Evolutionary conservation across 495 filamentous ascomycete species (phyloP), one percentile per base, ranked within the genome.

Genomic region (Xylaria venustula): DNA sequence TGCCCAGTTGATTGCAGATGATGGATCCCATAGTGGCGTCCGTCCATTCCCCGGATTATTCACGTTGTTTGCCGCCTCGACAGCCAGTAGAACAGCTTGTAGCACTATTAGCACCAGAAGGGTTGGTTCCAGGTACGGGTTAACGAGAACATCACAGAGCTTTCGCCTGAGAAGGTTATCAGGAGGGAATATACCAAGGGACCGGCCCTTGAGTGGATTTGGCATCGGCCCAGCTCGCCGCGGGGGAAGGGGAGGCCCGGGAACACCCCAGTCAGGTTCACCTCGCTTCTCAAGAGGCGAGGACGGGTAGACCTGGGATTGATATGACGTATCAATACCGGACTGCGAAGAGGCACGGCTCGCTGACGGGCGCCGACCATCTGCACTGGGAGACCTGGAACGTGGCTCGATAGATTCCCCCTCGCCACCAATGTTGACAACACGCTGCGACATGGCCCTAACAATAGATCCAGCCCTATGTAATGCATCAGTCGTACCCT

Each of bases 401-500:
- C 89, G 86, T 59, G 91, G 87, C 63, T 93, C 90, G 19, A 94
- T 81, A 36, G 90, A 77, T 63, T 97, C 92, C 2, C 73, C 77
- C 48, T 87, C 85, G 68, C 94, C 96, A 77, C 93, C 96, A 59
- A 99, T 80, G 71, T 97, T 97, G 67, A 98, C 94, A 58, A 99
- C 92, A 73, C 94, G 92, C 75, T 97, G 92, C 19, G 95, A 97
- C 86, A 98, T 95, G 64, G 92, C 92, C 65, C 92, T 89, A 74
- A 99, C 88, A 67, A 98, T 94, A 3, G 93, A 95, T 32, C 92
- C 90, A 55, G 94, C 90, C 64, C 91, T 80, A 20, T 83, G 82
- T 54, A 96, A 72, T 36, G 91, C 87, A 42, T 88, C 84, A 50
- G 80, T 81, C 11, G 85, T 83, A 8, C 84, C 76, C 25, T 79